phyloP scores from a whole-genome alignment of 768 basidiomycete genomes.

The Ramaria rubella region DNA sequence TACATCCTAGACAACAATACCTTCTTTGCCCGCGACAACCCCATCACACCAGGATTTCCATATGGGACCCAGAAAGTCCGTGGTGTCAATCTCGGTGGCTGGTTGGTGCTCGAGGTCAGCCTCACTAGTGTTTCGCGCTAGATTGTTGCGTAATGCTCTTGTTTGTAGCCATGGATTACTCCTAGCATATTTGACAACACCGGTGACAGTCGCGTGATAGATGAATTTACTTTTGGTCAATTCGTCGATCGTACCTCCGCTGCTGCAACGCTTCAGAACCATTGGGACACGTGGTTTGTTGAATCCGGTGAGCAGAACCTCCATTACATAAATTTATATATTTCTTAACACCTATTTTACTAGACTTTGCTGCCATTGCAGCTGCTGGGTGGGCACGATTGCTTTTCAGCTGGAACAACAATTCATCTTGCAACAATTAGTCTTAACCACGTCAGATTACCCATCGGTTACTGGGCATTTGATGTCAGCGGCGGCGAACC shows the following conservation, averaged over 20 bases:
- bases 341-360: background rate
- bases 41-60: conserved; percentile 52
- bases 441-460: conserved; percentile 75
- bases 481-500: conserved; percentile 75
- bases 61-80: conserved; percentile 71
- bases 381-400: conserved; percentile 54
- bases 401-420: conserved; percentile 10
- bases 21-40: conserved; percentile 16
- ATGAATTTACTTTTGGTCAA: conserved; percentile 75
- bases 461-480: conserved; percentile 89
- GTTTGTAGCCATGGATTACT: conserved; percentile 69
- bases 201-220: conserved; percentile 49
- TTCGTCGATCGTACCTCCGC: conserved; percentile 49
- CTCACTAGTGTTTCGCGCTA: background rate
- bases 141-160: conserved; percentile 6
- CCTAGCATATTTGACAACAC: conserved; percentile 70
- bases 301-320: conserved; percentile 31
- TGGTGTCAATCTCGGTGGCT: conserved; percentile 77
- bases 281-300: conserved; percentile 78
- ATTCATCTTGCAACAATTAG: conserved; percentile 30
- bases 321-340: background rate
- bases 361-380: conserved; percentile 68
- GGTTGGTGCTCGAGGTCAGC: conserved; percentile 49
- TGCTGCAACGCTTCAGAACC: conserved; percentile 43
- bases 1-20: background rate